Evolutionary conservation across 805 yeast genomes (phyloP), one percentile per base, ranked within the genome.

Genomic region (Priceomyces medius): DNA sequence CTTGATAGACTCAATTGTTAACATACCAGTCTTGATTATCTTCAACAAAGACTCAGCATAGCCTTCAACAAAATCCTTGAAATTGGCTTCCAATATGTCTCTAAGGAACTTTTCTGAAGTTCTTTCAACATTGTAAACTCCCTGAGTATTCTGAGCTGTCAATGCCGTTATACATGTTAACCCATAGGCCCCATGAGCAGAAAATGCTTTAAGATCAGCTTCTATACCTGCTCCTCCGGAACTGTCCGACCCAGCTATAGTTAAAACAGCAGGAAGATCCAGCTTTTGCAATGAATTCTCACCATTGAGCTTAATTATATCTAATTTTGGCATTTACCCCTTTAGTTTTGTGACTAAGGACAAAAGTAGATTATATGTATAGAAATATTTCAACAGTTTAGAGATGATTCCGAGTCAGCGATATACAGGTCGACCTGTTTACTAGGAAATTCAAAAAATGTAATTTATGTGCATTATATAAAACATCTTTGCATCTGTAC

Each of bases 211-310:
- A 28, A 88, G 57, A 57, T 88, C 96, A 0, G 96, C 96, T 59
- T 88, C 96, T 37, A 88, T 81, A 2, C 96, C 96, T 2, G 96
- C 96, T 3, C 96, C 96, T 2, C 96, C 96, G 8, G 91, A 83
- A 33, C 82, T 77, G 57, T 88, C 96, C 0, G 91, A 83, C 0
- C 95, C 95, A 2, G 88, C 88, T 33, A 70, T 55, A 0, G 74
- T 67, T 40, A 62, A 41, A 16, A 58, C 63, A 3, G 53, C 61
- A 6, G 58, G 59, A 3, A 17, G 19, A 31, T 31, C 16, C 4
- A 10, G 29, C n/a, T 26, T 26, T 5, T 9, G 14, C 29, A 26
- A 4, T 5, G 7, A n/a, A 19, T 21, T 34, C 27, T 19, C 27
- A 35, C 21, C 31, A 24, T 26, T 26, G 29, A 26, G 29, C 29